phyloP scores from a whole-genome alignment of 805 yeast species.

The Candida insectorum region DNA sequence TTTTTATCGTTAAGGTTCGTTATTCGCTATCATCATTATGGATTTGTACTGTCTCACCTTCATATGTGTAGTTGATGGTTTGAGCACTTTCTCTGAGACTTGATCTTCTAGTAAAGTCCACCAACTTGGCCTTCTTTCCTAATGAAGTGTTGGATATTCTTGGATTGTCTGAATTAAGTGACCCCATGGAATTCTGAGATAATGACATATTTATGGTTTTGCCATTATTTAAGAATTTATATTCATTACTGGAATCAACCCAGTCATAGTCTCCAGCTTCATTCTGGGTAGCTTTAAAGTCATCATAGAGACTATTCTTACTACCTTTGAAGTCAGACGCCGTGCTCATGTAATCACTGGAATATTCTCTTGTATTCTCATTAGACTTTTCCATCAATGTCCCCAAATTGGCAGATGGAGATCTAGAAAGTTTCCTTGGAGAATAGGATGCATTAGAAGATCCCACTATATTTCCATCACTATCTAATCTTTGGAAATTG shows the following conservation, averaged over 20 bases:
- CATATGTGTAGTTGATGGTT: conserved; percentile 23
- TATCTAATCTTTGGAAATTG: conserved; percentile 42
- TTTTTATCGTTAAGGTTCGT: conserved; percentile 4
- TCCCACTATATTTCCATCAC: conserved; percentile 42
- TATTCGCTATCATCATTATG: conserved; percentile 7
- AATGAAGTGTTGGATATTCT: conserved; percentile 15
- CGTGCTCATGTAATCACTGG: conserved; percentile 8
- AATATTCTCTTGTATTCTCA: conserved; percentile 14
- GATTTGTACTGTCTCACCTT: conserved; percentile 34
- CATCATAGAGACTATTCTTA: conserved; percentile 21
- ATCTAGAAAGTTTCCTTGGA: conserved; percentile 17
- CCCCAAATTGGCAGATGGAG: conserved; percentile 25
- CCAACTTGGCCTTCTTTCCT: conserved; percentile 39
- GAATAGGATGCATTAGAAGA: conserved; percentile 5
- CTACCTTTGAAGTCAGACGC: conserved; percentile 5
- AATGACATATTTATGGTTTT: conserved; percentile 12
- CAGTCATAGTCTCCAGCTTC: conserved; percentile 30
- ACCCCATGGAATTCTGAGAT: conserved; percentile 19
- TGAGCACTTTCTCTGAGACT: conserved; percentile 40
- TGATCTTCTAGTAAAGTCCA: conserved; percentile 45
- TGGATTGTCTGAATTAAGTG: conserved; percentile 11
- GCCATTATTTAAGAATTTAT: conserved; percentile 13
- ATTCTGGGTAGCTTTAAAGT: conserved; percentile 25
- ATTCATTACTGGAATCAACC: conserved; percentile 16
- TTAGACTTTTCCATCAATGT: conserved; percentile 26